These are phyloP conservation scores for Pythium coloratum DNA, from an alignment of 352 stramenopile genomes.

Conservation along the genomic window DNA sequence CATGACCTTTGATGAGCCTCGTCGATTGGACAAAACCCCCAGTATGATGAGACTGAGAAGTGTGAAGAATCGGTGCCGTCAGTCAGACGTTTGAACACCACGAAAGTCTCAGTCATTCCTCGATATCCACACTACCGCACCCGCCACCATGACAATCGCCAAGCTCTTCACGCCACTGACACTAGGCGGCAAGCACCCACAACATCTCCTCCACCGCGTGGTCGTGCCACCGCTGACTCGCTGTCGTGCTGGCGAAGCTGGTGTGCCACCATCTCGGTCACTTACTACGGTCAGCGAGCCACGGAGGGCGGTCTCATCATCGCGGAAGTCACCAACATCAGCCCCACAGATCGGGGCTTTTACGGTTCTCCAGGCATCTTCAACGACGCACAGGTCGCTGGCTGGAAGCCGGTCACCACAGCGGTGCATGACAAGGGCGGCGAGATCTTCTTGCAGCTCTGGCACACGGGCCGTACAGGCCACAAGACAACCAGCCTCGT, in stretches of 20 bases:
- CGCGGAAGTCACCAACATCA: conserved; percentile 40
- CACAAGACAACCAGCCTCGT: conserved; percentile 30
- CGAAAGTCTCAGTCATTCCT: too few relatives aligned
- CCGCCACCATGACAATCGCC: conserved; percentile 5
- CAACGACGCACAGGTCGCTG: conserved; percentile 33
- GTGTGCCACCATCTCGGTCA: conserved; percentile 16
- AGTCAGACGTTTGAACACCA: too few relatives aligned
- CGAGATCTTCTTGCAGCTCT: conserved; percentile 72
- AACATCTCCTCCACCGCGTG: conserved; percentile 37
- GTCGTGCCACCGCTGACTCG: conserved; percentile 44
- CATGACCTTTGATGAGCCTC: too few relatives aligned
- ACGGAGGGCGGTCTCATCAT: conserved; percentile 40
- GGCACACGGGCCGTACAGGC: conserved; percentile 68
- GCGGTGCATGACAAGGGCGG: conserved; percentile 65
- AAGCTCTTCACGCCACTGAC: conserved; percentile 32
- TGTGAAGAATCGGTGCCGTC: too few relatives aligned
- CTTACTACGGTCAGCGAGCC: conserved; percentile 46
- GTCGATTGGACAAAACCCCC: too few relatives aligned
- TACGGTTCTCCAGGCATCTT: conserved; percentile 38
- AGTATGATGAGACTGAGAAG: too few relatives aligned
- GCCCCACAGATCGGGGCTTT: conserved; percentile 15
- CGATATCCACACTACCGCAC: too few relatives aligned
- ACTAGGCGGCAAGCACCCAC: conserved; percentile 22
- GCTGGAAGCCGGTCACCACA: conserved; percentile 44
- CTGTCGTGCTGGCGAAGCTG: conserved; percentile 9